phyloP scores from a whole-genome alignment of 1,284 basidiomycete genomes.

The Exobasidium rhododendri region DNA sequence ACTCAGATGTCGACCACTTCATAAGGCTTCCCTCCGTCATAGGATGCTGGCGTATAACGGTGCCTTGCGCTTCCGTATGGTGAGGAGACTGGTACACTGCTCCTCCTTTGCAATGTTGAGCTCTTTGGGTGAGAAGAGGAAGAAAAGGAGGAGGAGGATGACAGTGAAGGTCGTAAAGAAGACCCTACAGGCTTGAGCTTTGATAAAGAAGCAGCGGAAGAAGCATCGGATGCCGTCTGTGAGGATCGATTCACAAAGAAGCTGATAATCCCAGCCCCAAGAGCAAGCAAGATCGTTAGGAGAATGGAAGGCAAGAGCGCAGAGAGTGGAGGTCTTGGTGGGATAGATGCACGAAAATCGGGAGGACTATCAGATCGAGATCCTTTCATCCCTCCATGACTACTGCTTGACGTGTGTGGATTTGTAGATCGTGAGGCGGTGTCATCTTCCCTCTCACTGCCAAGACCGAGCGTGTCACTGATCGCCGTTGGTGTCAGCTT shows the following conservation, averaged over 20 bases:
- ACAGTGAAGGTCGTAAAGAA: too few relatives aligned
- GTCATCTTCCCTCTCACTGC: neutral
- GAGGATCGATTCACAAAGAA: slow-evolving; percentile 24
- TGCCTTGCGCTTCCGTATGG: too few relatives aligned
- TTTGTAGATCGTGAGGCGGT: neutral
- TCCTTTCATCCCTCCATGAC: neutral
- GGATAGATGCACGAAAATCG: slow-evolving; percentile 15
- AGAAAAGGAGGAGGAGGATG: too few relatives aligned
- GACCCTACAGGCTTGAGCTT: neutral
- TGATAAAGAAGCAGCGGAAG: neutral
- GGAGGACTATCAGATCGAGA: neutral
- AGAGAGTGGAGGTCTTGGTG: slow-evolving; percentile 42
- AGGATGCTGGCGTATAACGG: too few relatives aligned
- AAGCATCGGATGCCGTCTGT: too few relatives aligned
- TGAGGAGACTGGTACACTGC: too few relatives aligned
- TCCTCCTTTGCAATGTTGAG: too few relatives aligned
- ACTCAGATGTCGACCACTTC: too few relatives aligned
- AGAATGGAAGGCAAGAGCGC: slow-evolving; percentile 38
- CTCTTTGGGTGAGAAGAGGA: too few relatives aligned
- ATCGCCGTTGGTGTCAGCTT: neutral
- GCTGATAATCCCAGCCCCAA: slow-evolving; percentile 34
- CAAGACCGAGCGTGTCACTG: neutral
- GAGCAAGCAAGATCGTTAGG: slow-evolving; percentile 38
- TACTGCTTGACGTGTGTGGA: neutral
- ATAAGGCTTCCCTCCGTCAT: too few relatives aligned